These are phyloP conservation scores for Auricularia auricula-judae DNA, from an alignment of 768 basidiomycete genomes.

Conservation along the genomic window DNA sequence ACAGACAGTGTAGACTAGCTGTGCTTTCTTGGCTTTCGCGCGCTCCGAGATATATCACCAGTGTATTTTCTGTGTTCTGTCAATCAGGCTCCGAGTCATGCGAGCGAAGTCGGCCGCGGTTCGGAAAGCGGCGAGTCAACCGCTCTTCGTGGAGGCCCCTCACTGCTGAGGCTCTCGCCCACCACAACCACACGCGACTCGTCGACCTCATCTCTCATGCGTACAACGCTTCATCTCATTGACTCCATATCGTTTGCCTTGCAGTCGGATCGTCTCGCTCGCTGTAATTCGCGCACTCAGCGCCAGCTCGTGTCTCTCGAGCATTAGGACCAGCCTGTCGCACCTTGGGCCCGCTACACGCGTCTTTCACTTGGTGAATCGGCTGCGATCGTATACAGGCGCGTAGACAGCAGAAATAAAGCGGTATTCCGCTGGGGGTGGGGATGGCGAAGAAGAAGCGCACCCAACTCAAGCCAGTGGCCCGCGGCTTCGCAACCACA, in stretches of 20 bases:
- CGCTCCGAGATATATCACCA: not conserved
- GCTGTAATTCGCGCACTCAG: not conserved
- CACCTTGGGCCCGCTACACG: not conserved
- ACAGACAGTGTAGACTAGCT: too few species aligned
- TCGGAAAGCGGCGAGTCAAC: not conserved
- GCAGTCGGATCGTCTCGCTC: not conserved
- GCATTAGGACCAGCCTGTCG: not conserved
- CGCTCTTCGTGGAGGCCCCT: not conserved
- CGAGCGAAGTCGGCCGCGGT: not conserved
- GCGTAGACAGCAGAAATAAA: not conserved
- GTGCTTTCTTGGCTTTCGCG: not conserved
- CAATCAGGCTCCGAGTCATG: not conserved
- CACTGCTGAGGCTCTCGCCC: not conserved
- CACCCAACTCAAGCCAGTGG: slow-evolving; percentile 62
- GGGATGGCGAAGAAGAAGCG: slow-evolving; percentile 80
- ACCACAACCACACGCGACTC: not conserved
- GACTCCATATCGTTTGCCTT: not conserved
- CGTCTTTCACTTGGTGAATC: not conserved
- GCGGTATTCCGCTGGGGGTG: not conserved
- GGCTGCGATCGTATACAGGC: not conserved
- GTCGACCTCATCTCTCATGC: not conserved
- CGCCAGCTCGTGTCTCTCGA: not conserved
- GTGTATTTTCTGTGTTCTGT: not conserved
- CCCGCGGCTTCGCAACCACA: slow-evolving; percentile 70
- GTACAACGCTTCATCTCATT: not conserved